Conservation (phyloP, 257 asterid genomes). For the Galeopsis tetrahit region DNA sequence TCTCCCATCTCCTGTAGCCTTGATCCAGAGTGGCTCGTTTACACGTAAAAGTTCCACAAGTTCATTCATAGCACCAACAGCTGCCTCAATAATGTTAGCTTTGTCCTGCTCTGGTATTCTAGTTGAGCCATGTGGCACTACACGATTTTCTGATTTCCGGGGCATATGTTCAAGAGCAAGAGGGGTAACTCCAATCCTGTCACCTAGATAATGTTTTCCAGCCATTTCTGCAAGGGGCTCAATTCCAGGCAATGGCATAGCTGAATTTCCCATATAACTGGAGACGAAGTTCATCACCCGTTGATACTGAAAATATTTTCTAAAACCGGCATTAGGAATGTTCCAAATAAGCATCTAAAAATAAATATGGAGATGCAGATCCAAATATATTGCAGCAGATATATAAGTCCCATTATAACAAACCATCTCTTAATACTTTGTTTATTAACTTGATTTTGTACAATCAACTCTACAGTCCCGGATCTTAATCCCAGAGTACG, state of each 20-base stretch:
- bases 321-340: neutral
- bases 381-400: neutral
- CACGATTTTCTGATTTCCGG: slow-evolving; percentile 26
- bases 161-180: slow-evolving; percentile 29
- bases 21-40: slow-evolving; percentile 68
- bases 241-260: slow-evolving; percentile 24
- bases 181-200: slow-evolving; percentile 31
- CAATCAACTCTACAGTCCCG: too few species aligned
- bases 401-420: neutral
- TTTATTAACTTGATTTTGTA: neutral
- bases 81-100: slow-evolving; percentile 43
- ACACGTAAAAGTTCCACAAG: slow-evolving; percentile 53
- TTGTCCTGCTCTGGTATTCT: slow-evolving; percentile 44
- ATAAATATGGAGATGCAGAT: slow-evolving; percentile 12
- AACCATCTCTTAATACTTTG: neutral
- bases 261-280: slow-evolving; percentile 40
- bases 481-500: neutral
- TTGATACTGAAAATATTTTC: slow-evolving; percentile 44
- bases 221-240: slow-evolving; percentile 30
- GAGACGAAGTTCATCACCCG: slow-evolving; percentile 39
- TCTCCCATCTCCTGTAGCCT: slow-evolving; percentile 49
- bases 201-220: slow-evolving; percentile 28
- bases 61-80: slow-evolving; percentile 55
- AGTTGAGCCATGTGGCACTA: slow-evolving; percentile 16
- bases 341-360: slow-evolving; percentile 18